Percentiles rank a stretch among this genome's conserved stretches.
These are phyloP conservation scores for Clonostachys rosea DNA, from an alignment of 2,329 filamentous ascomycete genomes.

Conservation along the genomic window DNA sequence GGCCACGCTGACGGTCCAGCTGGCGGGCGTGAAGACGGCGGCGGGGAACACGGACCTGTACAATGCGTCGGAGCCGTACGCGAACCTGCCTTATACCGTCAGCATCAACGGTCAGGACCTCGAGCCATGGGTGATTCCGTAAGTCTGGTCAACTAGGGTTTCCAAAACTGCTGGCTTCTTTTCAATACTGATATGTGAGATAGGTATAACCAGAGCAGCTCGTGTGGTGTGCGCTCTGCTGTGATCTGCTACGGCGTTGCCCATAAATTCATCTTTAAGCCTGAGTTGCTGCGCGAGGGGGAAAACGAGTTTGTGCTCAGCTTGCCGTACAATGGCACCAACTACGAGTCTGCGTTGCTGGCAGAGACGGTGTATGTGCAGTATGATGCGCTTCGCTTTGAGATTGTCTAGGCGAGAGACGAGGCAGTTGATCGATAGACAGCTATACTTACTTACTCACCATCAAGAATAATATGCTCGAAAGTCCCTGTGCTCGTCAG, in stretches of 20 bases:
- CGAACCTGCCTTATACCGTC: constrained; percentile 45
- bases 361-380: constrained; percentile 55
- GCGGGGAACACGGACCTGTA: constrained; percentile 56
- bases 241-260: constrained; percentile 58
- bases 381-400: constrained; percentile 60
- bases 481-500: too few relatives aligned
- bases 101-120: constrained; percentile 32
- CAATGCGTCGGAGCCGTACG: constrained; percentile 45
- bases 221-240: constrained; percentile 55
- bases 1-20: constrained; percentile 58
- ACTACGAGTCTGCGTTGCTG: constrained; percentile 53
- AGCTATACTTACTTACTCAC: too few relatives aligned
- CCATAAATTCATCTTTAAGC: constrained; percentile 55
- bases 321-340: constrained; percentile 53
- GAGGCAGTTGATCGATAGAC: too few relatives aligned
- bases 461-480: too few relatives aligned
- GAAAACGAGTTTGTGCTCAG: constrained; percentile 52
- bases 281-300: constrained; percentile 38
- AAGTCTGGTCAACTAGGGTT: constrained; percentile 4
- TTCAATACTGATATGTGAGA: too few relatives aligned
- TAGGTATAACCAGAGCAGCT: constrained; percentile 21
- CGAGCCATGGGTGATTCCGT: constrained; percentile 53
- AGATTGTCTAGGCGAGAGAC: constrained; percentile 25
- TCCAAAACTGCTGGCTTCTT: too few relatives aligned
- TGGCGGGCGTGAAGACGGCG: constrained; percentile 57